Conservation (phyloP, 768 basidiomycete genomes). For the Amanita rimosa region DNA sequence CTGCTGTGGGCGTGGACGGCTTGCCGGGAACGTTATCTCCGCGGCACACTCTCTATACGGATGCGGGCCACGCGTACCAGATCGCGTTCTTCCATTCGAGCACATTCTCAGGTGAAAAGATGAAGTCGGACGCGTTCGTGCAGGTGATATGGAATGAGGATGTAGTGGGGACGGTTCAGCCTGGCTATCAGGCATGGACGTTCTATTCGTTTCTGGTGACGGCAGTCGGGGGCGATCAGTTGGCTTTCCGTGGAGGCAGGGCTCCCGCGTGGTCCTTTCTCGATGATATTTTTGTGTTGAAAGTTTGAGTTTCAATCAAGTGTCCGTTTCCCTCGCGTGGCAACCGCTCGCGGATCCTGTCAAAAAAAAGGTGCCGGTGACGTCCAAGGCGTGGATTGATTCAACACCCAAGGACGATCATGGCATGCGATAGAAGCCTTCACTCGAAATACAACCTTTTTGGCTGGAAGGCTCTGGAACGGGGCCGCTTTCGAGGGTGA, state of each 20-base stretch:
- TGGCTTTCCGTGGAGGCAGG: slow-evolving; percentile 29
- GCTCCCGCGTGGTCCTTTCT: slow-evolving; percentile 40
- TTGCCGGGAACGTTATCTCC: slow-evolving; percentile 27
- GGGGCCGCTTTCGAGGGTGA: too few relatives aligned
- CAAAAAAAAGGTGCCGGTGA: too few relatives aligned
- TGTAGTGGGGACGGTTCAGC: slow-evolving; percentile 18
- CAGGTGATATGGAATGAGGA: slow-evolving; percentile 33
- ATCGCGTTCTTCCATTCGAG: slow-evolving; percentile 32
- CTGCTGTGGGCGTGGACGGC: slow-evolving; percentile 24
- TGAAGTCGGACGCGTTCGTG: slow-evolving; percentile 24
- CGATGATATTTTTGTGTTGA: slow-evolving; percentile 23
- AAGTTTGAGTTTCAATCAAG: slow-evolving; percentile 13
- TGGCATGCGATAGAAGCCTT: too few relatives aligned
- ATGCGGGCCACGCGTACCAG: slow-evolving; percentile 24
- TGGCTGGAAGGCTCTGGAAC: too few relatives aligned
- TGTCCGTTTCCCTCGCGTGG: too few relatives aligned
- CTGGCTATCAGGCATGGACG: slow-evolving; percentile 27
- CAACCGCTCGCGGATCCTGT: too few relatives aligned
- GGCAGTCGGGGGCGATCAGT: slow-evolving; percentile 23
- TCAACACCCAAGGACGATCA: too few relatives aligned
- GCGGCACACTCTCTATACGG: slow-evolving; percentile 20
- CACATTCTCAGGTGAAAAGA: slow-evolving; percentile 21
- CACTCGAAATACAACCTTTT: too few relatives aligned
- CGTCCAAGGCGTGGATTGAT: too few relatives aligned
- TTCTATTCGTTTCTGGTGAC: slow-evolving; percentile 24